Base-by-base conservation (phyloP, 2,329 filamentous ascomycete genomes). In the Pseudohalonectria lignicola region DNA sequence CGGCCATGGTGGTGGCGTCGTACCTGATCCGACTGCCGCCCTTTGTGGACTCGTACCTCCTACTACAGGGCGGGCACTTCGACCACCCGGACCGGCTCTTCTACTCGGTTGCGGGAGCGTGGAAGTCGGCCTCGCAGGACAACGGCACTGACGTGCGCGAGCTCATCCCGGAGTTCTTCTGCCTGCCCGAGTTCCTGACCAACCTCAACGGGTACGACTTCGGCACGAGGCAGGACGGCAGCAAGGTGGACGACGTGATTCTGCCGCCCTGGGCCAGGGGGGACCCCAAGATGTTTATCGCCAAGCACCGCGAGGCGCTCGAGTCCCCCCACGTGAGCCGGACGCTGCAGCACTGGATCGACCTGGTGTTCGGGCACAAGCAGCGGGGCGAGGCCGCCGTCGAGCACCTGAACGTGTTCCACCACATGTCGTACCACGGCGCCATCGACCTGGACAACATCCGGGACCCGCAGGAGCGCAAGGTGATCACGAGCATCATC, bases 221-320 rank as follows among this genome's bases (percentile, higher is more conserved):
- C 60, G 93, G 93, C 6, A 66, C 78, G 29, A 77, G 86, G 17
- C 88, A 96, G 56, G 80, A 78, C 40, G 84, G 77, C 2, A 79
- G 80, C 18, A 74, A 74, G 25, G 88, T 98, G 18, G 85, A 94
- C 52, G 73, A 88, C 41, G 92, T 98, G 5, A 71, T 80, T 36
- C 67, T 98, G n/a, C 92, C 92, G 1, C 86, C 85, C 0, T 98
- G 92, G 92, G 92, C 92, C 0, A 94, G 96, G 56, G 88, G 87
- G 0, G 90, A 96, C 49, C 86, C 92, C 0, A 86, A 88, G 45
- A 87, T 96, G 25, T 98, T 98, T 55, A 88, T 98, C 42, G 76
- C 84, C 13, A 95, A 94, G 58, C 85, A 98, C 51, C 79, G 92
- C n/a, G 87, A 96, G 57, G 92, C 92, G 1, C 64, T 98, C 1